Base-by-base conservation (phyloP, 257 asterid species). In the Agastache rugosa region DNA sequence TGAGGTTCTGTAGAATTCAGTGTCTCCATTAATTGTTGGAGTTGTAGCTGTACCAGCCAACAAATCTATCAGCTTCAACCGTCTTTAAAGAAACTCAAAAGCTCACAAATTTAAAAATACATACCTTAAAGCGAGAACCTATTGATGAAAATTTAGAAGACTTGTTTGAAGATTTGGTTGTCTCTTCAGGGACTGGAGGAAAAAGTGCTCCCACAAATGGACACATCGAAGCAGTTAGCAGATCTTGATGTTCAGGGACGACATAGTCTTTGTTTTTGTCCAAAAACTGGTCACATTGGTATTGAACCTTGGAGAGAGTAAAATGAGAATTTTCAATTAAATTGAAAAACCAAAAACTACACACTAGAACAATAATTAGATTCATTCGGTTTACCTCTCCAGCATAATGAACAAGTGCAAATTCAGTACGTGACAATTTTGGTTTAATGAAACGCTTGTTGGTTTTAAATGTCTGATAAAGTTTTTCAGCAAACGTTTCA, bases 211-310 rank as follows among this genome's bases (percentile, higher is more conserved):
- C 90, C 58, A 90, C 88, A 74, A 89, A 93, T 68, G 96, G 59
- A 84, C 98, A 90, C 69, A 68, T 75, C 48, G 97, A 93, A 78
- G 90, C 83, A 71, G 73, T 79, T 69, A 93, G 81, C 80, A 93
- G 77, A 80, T 90, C 98, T 78, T 90, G 98, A 85, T 92, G 94
- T 75, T 92, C 98, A 63, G 96, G 90, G 76, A 92, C 98, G 19
- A 90, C 93, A 67, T 90, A 93, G 82, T 93, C 97, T 83, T 90
- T 93, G 87, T 93, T 93, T 86, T 93, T 93, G 77, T 93, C 98
- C 83, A 93, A 80, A 85, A 93, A 93, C 79, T 87, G 98, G 67
- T 90, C 96, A 29, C 96, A 93, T 70, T 84, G 91, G 81, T 93
- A 93, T 79, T 81, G 93, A 79, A 93, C 98, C 98, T 93, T 66